Conservation (phyloP, 2,329 filamentous ascomycete species). For the Fusarium penzigii region DNA sequence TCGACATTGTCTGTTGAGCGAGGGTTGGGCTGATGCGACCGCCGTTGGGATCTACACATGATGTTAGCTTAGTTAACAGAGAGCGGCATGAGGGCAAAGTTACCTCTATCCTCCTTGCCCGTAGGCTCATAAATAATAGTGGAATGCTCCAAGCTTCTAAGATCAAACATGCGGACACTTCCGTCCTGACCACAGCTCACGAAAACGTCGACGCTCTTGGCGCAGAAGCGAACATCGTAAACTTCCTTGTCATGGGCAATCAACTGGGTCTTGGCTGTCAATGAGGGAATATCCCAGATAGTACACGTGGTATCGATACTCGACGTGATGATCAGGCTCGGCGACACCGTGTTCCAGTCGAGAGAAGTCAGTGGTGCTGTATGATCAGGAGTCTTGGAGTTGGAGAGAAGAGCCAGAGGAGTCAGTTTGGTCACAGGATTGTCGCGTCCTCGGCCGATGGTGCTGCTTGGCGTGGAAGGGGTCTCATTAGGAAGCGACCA, state of each 20-base stretch:
- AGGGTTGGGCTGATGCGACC: slow-evolving; percentile 72
- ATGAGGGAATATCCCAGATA: slow-evolving; percentile 97
- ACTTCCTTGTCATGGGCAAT: slow-evolving; percentile 99
- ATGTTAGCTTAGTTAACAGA: slow-evolving; percentile 17
- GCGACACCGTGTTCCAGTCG: slow-evolving; percentile 97
- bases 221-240: slow-evolving; percentile 97
- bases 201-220: slow-evolving; percentile 97
- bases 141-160: slow-evolving; percentile 93
- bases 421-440: slow-evolving; percentile 76
- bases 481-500: slow-evolving; percentile 85
- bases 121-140: slow-evolving; percentile 99
- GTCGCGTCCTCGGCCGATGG: slow-evolving; percentile 63
- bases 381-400: slow-evolving; percentile 97
- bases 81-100: slow-evolving; percentile 17
- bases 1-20: slow-evolving; percentile 74
- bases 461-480: slow-evolving; percentile 59
- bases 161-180: slow-evolving; percentile 97
- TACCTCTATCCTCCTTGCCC: slow-evolving; percentile 77
- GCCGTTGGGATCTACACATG: slow-evolving; percentile 51
- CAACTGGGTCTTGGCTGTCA: slow-evolving; percentile 96
- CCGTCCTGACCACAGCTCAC: slow-evolving; percentile 97
- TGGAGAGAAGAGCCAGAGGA: slow-evolving; percentile 88
- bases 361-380: slow-evolving; percentile 94
- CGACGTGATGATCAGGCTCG: slow-evolving; percentile 96
- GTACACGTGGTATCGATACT: slow-evolving; percentile 99